Evolutionary conservation across 2,329 filamentous ascomycete species (phyloP).

Genomic region (Lachnum nothofagi): DNA sequence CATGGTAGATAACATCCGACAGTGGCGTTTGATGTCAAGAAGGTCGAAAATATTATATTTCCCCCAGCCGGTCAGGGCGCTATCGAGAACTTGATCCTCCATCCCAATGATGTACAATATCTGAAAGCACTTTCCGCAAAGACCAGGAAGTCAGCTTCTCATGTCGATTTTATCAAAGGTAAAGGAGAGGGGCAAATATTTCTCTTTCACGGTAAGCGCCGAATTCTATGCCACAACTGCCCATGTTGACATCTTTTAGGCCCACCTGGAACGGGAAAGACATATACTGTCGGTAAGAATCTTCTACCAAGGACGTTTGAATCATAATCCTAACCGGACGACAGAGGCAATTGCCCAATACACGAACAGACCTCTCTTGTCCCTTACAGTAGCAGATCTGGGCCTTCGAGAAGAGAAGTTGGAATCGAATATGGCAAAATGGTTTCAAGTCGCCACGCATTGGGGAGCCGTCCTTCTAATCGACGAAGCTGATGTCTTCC

Average conservation of each 20-base stretch:
- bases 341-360: conserved; percentile 20
- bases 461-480: conserved; percentile 48
- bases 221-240: neutral
- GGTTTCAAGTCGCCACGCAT: conserved; percentile 43
- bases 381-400: conserved; percentile 42
- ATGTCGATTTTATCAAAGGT: conserved; percentile 12
- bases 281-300: conserved; percentile 19
- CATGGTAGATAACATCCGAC: no score
- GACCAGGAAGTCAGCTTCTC: neutral
- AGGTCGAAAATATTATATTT: neutral
- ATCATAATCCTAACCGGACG: neutral
- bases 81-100: neutral
- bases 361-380: conserved; percentile 16
- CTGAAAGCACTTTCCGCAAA: neutral
- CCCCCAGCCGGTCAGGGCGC: neutral
- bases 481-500: conserved; percentile 49
- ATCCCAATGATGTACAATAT: neutral
- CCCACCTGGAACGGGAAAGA: conserved; percentile 11
- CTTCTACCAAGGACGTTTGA: neutral
- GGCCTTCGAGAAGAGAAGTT: conserved; percentile 40
- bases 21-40: neutral
- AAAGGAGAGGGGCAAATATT: conserved; percentile 17
- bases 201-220: conserved; percentile 11
- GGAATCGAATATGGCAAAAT: conserved; percentile 41
- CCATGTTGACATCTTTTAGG: neutral